A percentile compares a stretch with the other conserved stretches of the same genome.
These are phyloP conservation scores for Lophiostoma macrostomum DNA, from an alignment of 495 filamentous ascomycete genomes.

Conservation along the genomic window DNA sequence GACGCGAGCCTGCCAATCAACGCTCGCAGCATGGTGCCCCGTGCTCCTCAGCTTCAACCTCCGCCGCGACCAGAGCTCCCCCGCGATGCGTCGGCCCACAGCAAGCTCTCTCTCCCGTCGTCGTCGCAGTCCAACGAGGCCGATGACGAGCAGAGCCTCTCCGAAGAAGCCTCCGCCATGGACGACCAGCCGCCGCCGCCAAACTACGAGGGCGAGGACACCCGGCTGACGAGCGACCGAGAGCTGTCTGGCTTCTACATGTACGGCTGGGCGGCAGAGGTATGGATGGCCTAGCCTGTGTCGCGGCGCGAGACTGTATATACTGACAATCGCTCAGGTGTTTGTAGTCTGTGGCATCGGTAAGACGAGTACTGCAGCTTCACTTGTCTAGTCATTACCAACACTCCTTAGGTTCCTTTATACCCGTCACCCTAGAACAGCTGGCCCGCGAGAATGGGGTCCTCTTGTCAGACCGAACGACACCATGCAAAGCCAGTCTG, in stretches of 20 bases:
- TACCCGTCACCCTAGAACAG: slow-evolving; percentile 94
- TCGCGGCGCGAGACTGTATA: not conserved
- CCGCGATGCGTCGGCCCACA: slow-evolving; percentile 28
- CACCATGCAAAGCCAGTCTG: slow-evolving; percentile 62
- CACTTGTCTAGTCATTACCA: not conserved
- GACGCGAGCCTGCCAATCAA: slow-evolving; percentile 22
- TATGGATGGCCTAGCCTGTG: slow-evolving; percentile 11
- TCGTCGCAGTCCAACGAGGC: slow-evolving; percentile 41
- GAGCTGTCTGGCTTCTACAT: slow-evolving; percentile 94
- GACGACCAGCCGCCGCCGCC: slow-evolving; percentile 35
- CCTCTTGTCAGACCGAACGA: slow-evolving; percentile 68
- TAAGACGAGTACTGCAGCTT: slow-evolving; percentile 51
- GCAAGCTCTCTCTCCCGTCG: slow-evolving; percentile 30
- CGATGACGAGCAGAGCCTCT: slow-evolving; percentile 41
- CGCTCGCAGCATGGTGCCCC: slow-evolving; percentile 16
- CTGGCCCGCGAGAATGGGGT: slow-evolving; percentile 89
- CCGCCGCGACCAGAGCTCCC: slow-evolving; percentile 12
- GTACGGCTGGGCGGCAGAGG: slow-evolving; percentile 94
- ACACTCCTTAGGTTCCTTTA: slow-evolving; percentile 69
- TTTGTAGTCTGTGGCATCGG: slow-evolving; percentile 90
- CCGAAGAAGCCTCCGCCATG: slow-evolving; percentile 32
- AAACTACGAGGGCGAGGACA: slow-evolving; percentile 79
- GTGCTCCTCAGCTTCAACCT: slow-evolving; percentile 1
- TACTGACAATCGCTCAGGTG: slow-evolving; percentile 44
- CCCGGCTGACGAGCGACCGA: slow-evolving; percentile 76